Percentiles rank a stretch among this genome's conserved stretches.
Conservation (phyloP, 2,329 filamentous ascomycete species). For the Simplicillium sp. region DNA sequence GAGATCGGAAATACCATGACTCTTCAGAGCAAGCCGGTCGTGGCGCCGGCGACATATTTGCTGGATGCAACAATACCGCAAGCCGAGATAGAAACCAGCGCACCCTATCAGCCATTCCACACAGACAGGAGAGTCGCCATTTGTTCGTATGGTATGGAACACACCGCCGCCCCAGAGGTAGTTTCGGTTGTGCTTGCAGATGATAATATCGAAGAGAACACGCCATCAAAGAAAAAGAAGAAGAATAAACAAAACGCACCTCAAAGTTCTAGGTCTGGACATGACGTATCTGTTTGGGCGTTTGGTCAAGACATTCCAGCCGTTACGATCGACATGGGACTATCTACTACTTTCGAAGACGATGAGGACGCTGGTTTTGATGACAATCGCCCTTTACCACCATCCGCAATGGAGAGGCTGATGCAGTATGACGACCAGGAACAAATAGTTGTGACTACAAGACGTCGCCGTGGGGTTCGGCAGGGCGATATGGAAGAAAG, state of each 20-base stretch:
- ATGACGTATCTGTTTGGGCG: slow-evolving; percentile 35
- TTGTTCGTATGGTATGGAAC: slow-evolving; percentile 47
- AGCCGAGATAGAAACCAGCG: slow-evolving; percentile 90
- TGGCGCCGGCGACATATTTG: slow-evolving; percentile 27
- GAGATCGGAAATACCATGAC: slow-evolving; percentile 46
- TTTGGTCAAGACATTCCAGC: slow-evolving; percentile 48
- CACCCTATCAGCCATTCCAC: slow-evolving; percentile 93
- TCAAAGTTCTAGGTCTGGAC: slow-evolving; percentile 8
- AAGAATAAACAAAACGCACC: slow-evolving; percentile 18
- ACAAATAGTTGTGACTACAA: slow-evolving; percentile 75
- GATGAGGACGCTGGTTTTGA: slow-evolving; percentile 43
- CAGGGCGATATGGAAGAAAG: slow-evolving; percentile 48
- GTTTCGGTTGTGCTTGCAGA: slow-evolving; percentile 30
- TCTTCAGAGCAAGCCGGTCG: slow-evolving; percentile 29
- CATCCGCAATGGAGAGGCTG: slow-evolving; percentile 55
- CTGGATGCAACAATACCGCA: slow-evolving; percentile 59
- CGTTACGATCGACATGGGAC: slow-evolving; percentile 43
- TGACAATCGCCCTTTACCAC: slow-evolving; percentile 49
- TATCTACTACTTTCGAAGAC: slow-evolving; percentile 30
- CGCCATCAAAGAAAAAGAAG: slow-evolving; percentile 25
- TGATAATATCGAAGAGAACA: slow-evolving; percentile 28
- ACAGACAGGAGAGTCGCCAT: slow-evolving; percentile 79
- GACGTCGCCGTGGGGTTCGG: slow-evolving; percentile 51
- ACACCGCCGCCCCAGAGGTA: slow-evolving; percentile 18
- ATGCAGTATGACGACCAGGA: slow-evolving; percentile 55